Conservation (phyloP, 2,329 filamentous ascomycete genomes). For the Fusarium continuum region DNA sequence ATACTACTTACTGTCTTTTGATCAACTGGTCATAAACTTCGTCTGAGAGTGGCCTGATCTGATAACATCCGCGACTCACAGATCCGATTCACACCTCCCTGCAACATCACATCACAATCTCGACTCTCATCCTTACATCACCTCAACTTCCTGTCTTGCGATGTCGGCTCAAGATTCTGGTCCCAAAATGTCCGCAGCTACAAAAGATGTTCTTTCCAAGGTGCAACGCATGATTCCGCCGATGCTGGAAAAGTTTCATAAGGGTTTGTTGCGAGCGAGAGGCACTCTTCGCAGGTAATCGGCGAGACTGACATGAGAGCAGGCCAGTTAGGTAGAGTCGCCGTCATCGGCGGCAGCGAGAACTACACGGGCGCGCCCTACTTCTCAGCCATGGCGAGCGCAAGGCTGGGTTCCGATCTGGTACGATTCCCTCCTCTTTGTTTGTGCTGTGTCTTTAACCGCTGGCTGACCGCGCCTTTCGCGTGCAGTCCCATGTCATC, state of each 20-base stretch:
- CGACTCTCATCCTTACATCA: not conserved
- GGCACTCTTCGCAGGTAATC: not conserved
- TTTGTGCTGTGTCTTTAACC: not conserved
- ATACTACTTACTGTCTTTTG: not conserved
- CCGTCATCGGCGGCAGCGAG: slow-evolving; percentile 92
- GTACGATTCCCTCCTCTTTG: slow-evolving; percentile 54
- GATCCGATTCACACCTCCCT: not conserved
- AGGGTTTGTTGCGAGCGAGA: slow-evolving; percentile 66
- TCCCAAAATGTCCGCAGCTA: slow-evolving; percentile 70
- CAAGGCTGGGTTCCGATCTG: slow-evolving; percentile 89
- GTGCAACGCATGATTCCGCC: slow-evolving; percentile 92
- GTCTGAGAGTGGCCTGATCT: not conserved
- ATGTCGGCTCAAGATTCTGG: slow-evolving; percentile 39
- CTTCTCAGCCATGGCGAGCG: slow-evolving; percentile 97
- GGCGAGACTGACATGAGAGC: slow-evolving; percentile 16
- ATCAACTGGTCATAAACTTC: not conserved
- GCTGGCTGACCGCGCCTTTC: slow-evolving; percentile 1
- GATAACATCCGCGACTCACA: not conserved
- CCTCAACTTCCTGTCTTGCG: slow-evolving; percentile 10
- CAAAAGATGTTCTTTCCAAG: slow-evolving; percentile 79
- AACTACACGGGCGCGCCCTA: slow-evolving; percentile 98
- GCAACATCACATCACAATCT: slow-evolving; percentile 8
- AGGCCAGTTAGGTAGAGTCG: slow-evolving; percentile 93
- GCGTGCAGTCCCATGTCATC: slow-evolving; percentile 82
- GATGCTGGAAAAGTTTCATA: slow-evolving; percentile 95